Evolutionary conservation across 495 filamentous ascomycete species (phyloP).

Genomic region (Aspergillus nanangensis): DNA sequence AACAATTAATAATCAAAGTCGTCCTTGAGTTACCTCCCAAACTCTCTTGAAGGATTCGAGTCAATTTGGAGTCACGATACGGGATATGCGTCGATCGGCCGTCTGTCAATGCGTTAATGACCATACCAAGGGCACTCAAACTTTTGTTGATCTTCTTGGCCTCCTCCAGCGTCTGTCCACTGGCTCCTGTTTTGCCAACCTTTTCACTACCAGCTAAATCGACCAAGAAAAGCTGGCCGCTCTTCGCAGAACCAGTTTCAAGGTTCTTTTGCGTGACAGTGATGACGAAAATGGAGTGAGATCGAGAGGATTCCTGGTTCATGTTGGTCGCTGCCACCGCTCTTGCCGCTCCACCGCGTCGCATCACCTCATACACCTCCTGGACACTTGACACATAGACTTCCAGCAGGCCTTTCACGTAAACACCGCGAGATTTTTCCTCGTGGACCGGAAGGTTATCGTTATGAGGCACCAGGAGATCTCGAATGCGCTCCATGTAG

Average conservation of each 20-base stretch:
- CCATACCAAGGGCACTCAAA: conserved; percentile 95
- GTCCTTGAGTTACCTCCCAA: conserved; percentile 96
- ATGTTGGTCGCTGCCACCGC: conserved; percentile 99
- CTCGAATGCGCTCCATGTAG: conserved; percentile 97
- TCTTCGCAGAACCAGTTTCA: conserved; percentile 94
- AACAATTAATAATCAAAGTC: conserved; percentile 97
- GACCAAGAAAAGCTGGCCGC: conserved; percentile 92
- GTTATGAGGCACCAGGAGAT: conserved; percentile 85
- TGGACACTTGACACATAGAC: conserved; percentile 94
- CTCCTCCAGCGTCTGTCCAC: conserved; percentile 95
- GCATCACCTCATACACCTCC: conserved; percentile 97
- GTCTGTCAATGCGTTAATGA: conserved; percentile 96
- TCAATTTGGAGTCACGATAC: conserved; percentile 97
- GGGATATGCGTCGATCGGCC: conserved; percentile 97
- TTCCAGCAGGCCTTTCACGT: conserved; percentile 93
- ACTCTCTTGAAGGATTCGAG: conserved; percentile 92
- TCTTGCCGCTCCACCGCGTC: conserved; percentile 80
- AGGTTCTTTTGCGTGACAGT: conserved; percentile 97
- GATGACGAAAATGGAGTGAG: conserved; percentile 97
- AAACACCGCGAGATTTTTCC: conserved; percentile 92
- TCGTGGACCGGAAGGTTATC: conserved; percentile 97
- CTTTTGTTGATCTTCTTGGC: conserved; percentile 99
- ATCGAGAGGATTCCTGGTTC: conserved; percentile 98
- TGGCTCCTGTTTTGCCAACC: conserved; percentile 96
- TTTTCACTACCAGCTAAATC: conserved; percentile 98